Percentiles rank a stretch among this genome's conserved stretches.
Evolutionary conservation across 225 moss, liverwort and hornwort genomes (phyloP).

Genomic region (Pseudisothecium myosuroides): DNA sequence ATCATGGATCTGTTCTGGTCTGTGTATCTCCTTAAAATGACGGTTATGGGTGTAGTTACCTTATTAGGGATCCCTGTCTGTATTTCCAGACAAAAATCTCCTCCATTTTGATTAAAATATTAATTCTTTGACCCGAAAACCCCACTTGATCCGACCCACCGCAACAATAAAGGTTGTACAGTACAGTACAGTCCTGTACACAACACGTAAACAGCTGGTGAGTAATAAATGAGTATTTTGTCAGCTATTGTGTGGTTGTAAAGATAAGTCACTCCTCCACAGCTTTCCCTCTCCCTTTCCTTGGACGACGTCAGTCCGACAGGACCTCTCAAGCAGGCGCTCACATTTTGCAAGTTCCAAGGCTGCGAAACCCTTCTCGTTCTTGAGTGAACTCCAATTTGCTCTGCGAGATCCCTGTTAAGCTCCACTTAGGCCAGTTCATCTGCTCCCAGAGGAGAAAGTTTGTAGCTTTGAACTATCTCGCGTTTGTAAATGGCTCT

Average conservation of each 20-base stretch:
- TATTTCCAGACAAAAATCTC: background rate
- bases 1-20: no score
- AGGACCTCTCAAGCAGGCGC: no score
- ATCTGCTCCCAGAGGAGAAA: no score
- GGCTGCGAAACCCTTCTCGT: background rate
- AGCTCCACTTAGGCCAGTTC: background rate
- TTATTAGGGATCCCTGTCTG: background rate
- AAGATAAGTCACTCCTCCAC: background rate
- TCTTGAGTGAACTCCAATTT: background rate
- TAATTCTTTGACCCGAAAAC: background rate
- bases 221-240: no score
- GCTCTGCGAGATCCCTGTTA: background rate
- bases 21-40: no score
- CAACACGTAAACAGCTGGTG: no score
- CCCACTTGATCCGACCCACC: no score
- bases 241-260: background rate
- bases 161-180: no score
- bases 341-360: background rate
- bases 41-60: no score
- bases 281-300: background rate
- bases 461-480: background rate
- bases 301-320: background rate
- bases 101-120: background rate
- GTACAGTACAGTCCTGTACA: no score
- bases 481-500: background rate